Conservation (phyloP, 2,329 filamentous ascomycete species). For the Sporothrix inflata region DNA sequence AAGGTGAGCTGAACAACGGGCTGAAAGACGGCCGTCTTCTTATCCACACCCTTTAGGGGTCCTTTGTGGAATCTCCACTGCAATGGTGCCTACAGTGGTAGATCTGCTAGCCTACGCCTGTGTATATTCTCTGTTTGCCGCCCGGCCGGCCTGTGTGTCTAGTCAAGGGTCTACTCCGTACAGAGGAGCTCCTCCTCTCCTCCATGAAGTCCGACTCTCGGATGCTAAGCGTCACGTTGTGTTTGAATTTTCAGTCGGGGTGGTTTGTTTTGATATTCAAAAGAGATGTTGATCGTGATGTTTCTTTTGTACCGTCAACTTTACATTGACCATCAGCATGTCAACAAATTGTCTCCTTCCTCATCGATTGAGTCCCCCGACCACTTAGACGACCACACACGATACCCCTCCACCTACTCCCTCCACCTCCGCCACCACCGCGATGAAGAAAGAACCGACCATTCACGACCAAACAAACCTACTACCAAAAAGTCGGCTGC, state of each 20-base stretch:
- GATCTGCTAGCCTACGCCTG: background rate
- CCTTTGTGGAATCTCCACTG: background rate
- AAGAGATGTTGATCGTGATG: background rate
- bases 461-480: slow-evolving; percentile 55
- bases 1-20: background rate
- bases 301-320: too few relatives aligned
- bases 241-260: background rate
- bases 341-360: too few relatives aligned
- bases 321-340: too few relatives aligned
- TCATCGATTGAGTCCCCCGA: background rate
- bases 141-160: background rate
- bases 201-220: background rate
- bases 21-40: background rate
- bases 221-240: background rate
- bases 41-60: background rate
- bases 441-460: slow-evolving; percentile 12
- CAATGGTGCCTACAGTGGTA: background rate
- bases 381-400: background rate
- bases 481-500: slow-evolving; percentile 54
- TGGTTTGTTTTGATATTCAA: background rate
- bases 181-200: slow-evolving; percentile 8
- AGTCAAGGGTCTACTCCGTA: too few relatives aligned
- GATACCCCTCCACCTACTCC: too few relatives aligned
- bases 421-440: background rate
- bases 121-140: background rate